Evolutionary conservation across 176 grass and related monocot species (phyloP).

Genomic region (Saccharum spontaneum): DNA sequence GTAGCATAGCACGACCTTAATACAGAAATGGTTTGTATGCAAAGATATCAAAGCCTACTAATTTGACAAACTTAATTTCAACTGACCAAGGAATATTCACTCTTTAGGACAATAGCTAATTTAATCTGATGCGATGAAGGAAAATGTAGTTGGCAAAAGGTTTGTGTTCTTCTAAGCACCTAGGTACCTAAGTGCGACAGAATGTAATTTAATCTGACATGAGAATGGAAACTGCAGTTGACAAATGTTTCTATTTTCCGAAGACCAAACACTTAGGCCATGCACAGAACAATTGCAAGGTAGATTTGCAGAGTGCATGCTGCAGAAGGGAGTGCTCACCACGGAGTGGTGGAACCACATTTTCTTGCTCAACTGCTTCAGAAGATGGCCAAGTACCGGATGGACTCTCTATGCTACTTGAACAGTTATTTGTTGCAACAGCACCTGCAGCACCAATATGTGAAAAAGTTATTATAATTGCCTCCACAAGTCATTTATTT

Average conservation of each 20-base stretch:
- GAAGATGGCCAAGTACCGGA: slow-evolving; percentile 48
- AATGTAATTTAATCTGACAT: not conserved
- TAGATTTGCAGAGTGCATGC: not conserved
- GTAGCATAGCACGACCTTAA: not conserved
- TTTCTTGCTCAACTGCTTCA: slow-evolving; percentile 76
- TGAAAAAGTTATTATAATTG: slow-evolving; percentile 27
- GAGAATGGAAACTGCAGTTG: slow-evolving; percentile 2
- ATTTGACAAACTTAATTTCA: not conserved
- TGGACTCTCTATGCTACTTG: slow-evolving; percentile 69
- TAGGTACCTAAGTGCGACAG: not conserved
- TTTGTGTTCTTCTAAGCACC: not conserved
- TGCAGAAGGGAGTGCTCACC: slow-evolving; percentile 45
- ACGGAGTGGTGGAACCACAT: slow-evolving; percentile 42
- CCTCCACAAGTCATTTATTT: not conserved
- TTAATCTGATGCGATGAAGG: not conserved
- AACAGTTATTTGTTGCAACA: slow-evolving; percentile 65
- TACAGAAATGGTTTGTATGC: not conserved
- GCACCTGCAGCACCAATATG: slow-evolving; percentile 34
- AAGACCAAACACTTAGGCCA: not conserved
- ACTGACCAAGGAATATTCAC: not conserved
- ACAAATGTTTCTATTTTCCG: not conserved
- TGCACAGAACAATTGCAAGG: slow-evolving; percentile 4
- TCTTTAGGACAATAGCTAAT: not conserved
- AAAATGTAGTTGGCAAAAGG: not conserved
- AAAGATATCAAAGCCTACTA: not conserved